phyloP scores from a whole-genome alignment of 2,329 filamentous ascomycete genomes.

The Magnaporthales sp. region DNA sequence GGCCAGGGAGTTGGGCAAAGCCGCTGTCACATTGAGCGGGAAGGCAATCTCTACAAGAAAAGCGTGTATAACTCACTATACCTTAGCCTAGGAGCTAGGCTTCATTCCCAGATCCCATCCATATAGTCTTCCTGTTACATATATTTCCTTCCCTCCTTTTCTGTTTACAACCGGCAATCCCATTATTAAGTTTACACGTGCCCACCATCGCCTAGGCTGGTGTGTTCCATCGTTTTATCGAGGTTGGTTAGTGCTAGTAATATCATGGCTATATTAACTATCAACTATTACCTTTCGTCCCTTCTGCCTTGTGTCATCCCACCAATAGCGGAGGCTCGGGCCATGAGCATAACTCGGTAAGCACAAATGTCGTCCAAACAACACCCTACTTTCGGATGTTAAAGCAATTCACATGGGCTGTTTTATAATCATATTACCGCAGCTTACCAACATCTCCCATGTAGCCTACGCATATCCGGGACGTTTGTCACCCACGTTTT shows the following conservation, averaged over 20 bases:
- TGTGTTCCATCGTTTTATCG: background rate
- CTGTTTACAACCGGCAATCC: background rate
- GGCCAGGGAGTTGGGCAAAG: too few relatives aligned
- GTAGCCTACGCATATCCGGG: background rate
- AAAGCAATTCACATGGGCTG: background rate
- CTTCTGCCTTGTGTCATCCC: background rate
- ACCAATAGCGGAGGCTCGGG: background rate
- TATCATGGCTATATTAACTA: background rate
- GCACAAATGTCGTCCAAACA: background rate
- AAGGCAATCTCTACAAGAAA: background rate
- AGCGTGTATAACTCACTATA: background rate
- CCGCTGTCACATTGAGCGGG: too few relatives aligned
- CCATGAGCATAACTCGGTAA: background rate
- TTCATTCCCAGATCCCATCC: background rate
- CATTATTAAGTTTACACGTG: background rate
- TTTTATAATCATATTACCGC: background rate
- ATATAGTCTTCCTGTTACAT: background rate
- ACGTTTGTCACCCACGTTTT: background rate
- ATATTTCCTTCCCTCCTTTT: background rate
- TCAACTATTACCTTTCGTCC: background rate
- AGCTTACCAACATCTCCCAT: background rate
- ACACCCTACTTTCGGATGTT: background rate
- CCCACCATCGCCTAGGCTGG: background rate
- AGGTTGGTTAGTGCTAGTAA: background rate
- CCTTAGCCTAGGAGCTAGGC: background rate